Percentiles rank a stretch among this genome's conserved stretches.
phyloP scores from a whole-genome alignment of 768 basidiomycete species.

The Kwoniella sp. region DNA sequence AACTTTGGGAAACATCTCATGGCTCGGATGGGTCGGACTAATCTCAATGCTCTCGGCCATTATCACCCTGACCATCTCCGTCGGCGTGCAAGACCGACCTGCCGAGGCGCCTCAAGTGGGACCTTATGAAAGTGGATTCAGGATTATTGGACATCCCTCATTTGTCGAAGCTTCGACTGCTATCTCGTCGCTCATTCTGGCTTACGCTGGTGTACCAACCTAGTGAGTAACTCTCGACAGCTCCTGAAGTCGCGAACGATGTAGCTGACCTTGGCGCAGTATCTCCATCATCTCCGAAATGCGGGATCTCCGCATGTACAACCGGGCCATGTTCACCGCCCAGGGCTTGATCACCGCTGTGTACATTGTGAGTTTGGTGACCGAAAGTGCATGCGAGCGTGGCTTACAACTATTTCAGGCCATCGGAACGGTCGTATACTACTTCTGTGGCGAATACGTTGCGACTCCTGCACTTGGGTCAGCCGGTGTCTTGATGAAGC shows the following conservation, averaged over 20 bases:
- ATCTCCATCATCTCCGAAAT: slow-evolving; percentile 54
- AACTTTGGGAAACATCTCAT: slow-evolving; percentile 53
- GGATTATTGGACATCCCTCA: slow-evolving; percentile 22
- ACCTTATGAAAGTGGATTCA: slow-evolving; percentile 21
- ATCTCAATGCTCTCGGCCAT: slow-evolving; percentile 38
- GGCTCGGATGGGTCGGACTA: slow-evolving; percentile 48
- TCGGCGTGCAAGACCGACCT: slow-evolving; percentile 40
- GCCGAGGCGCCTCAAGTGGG: slow-evolving; percentile 30
- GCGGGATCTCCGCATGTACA: slow-evolving; percentile 52
- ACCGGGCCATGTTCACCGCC: slow-evolving; percentile 44
- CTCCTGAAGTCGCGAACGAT: too few species aligned
- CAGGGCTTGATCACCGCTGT: slow-evolving; percentile 44
- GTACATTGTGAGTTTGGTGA: slow-evolving; percentile 31
- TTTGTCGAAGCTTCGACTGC: slow-evolving; percentile 52
- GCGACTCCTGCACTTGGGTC: slow-evolving; percentile 54
- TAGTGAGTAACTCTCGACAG: too few species aligned
- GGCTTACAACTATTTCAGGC: slow-evolving; percentile 10
- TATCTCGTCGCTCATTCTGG: slow-evolving; percentile 50
- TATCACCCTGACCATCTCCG: slow-evolving; percentile 41
- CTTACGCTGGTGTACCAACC: slow-evolving; percentile 47
- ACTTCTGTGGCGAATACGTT: slow-evolving; percentile 48
- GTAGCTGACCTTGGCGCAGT: too few species aligned
- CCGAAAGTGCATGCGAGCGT: not conserved
- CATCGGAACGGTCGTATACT: slow-evolving; percentile 47
- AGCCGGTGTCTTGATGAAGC: slow-evolving; percentile 49